Base-by-base conservation (phyloP, 2,329 filamentous ascomycete genomes). In the Talaromyces piceae region DNA sequence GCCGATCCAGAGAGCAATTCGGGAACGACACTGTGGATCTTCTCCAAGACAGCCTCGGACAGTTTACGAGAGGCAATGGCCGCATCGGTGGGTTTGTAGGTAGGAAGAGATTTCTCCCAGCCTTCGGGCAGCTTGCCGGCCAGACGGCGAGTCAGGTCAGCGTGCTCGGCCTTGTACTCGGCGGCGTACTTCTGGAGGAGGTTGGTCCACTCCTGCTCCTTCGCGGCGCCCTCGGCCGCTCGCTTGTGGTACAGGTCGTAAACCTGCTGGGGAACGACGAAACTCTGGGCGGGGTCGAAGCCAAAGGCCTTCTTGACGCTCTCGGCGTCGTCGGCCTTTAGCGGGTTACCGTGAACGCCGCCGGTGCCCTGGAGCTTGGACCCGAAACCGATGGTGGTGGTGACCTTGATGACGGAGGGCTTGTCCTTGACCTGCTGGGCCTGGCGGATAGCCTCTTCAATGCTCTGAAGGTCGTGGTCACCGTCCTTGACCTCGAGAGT, bases 1-100 rank as follows among this genome's bases (percentile, higher is more conserved):
- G 93, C 93, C 59, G 93, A 98, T 64, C 93, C 93, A 70, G 91
- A 95, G 56, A 98, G 74, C 53, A 98, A 84, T 75, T 97, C 93
- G 60, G 93, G 93, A 50, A 98, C 69, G 59, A 77, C 82, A 47
- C 80, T 74, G 78, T 95, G 83, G 65, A 98, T 85, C 73, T 91
- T 91, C 77, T 86, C 80, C 59, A 98, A 83, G 53, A 97, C 91
- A 55, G 81, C 86, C 82, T 98, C 91, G 59, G 91, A 97, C 54
- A 97, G 86, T 80, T 97, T 98, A 70, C 93, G 86, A 61, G 91
- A 93, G 59, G 93, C 93, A 60, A 94, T 79, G 53, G 93, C 90
- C 45, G 84, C 60, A 70, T 98, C 93, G 41, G 78, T 77, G 56
- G 91, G 82, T 68, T 88, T 94, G 81, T 97, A 97, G 63, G 86